Evolutionary conservation across 1,284 basidiomycete species (phyloP).

Genomic region (Bjerkandera adusta): DNA sequence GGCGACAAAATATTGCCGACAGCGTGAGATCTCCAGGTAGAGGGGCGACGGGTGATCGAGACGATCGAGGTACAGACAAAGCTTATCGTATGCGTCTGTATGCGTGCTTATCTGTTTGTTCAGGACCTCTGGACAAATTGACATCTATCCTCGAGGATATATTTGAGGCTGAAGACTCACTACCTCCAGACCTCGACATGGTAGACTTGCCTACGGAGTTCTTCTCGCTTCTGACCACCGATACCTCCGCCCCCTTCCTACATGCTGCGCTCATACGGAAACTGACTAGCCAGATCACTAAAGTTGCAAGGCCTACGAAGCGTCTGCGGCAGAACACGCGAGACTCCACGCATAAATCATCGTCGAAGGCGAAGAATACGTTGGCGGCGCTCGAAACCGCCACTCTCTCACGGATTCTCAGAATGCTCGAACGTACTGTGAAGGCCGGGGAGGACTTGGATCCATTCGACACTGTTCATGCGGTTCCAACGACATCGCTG

Average conservation of each 20-base stretch:
- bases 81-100: neutral
- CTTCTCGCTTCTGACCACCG: constrained; percentile 62
- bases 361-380: constrained; percentile 41
- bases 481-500: constrained; percentile 36
- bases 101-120: neutral
- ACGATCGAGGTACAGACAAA: constrained; percentile 59
- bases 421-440: constrained; percentile 76
- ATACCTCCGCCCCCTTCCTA: constrained; percentile 59
- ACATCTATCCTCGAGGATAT: constrained; percentile 76
- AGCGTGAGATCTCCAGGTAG: constrained; percentile 46
- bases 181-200: constrained; percentile 62
- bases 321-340: constrained; percentile 45
- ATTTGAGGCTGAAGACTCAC: constrained; percentile 83
- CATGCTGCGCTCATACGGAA: constrained; percentile 62
- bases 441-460: constrained; percentile 69
- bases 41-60: constrained; percentile 65
- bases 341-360: constrained; percentile 35
- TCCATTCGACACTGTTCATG: constrained; percentile 45
- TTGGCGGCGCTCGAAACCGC: constrained; percentile 66
- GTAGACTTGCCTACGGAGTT: constrained; percentile 58
- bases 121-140: constrained; percentile 76
- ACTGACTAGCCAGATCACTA: constrained; percentile 62
- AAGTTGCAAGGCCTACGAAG: constrained; percentile 64
- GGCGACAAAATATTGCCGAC: constrained; percentile 25
- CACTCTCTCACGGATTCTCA: constrained; percentile 62